Conservation (phyloP, 1,139 yeast genomes). For the Lodderomyces elongisporus region DNA sequence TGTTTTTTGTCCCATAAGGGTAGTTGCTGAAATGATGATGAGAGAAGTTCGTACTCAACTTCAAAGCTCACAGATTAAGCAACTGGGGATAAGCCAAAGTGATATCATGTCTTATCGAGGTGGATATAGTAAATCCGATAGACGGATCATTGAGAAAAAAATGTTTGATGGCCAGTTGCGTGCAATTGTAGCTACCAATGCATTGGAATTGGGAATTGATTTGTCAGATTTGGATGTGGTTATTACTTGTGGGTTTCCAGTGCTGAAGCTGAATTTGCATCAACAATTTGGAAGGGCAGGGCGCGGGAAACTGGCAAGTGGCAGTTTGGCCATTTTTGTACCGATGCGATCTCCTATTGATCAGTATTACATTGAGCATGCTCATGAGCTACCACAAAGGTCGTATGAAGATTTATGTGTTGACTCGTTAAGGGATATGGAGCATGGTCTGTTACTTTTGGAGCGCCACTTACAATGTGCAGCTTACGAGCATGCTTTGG, state of each 20-base stretch:
- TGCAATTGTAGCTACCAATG: constrained; percentile 92
- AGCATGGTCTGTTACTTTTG: constrained; percentile 39
- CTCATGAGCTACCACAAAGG: constrained; percentile 54
- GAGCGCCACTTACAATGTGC: constrained; percentile 94
- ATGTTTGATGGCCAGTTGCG: constrained; percentile 83
- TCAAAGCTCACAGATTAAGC: constrained; percentile 18
- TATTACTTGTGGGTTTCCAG: constrained; percentile 86
- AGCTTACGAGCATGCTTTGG: constrained; percentile 75
- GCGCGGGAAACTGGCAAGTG: constrained; percentile 63
- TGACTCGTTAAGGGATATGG: constrained; percentile 31
- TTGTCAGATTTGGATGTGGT: constrained; percentile 91
- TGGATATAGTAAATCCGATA: constrained; percentile 81
- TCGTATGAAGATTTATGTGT: constrained; percentile 43
- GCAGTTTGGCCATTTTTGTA: constrained; percentile 67
- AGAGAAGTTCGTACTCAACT: constrained; percentile 64
- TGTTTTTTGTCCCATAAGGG: constrained; percentile 84
- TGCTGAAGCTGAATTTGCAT: constrained; percentile 77
- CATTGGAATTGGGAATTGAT: constrained; percentile 91
- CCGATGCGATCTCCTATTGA: constrained; percentile 85
- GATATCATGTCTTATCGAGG: constrained; percentile 93
- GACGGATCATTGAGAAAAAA: constrained; percentile 80
- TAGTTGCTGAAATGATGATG: constrained; percentile 82
- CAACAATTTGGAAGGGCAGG: constrained; percentile 98
- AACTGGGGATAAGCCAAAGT: constrained; percentile 39
- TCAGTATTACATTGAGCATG: constrained; percentile 73